Evolutionary conservation across 2,329 filamentous ascomycete species (phyloP).

Genomic region (Diplodia mutila): DNA sequence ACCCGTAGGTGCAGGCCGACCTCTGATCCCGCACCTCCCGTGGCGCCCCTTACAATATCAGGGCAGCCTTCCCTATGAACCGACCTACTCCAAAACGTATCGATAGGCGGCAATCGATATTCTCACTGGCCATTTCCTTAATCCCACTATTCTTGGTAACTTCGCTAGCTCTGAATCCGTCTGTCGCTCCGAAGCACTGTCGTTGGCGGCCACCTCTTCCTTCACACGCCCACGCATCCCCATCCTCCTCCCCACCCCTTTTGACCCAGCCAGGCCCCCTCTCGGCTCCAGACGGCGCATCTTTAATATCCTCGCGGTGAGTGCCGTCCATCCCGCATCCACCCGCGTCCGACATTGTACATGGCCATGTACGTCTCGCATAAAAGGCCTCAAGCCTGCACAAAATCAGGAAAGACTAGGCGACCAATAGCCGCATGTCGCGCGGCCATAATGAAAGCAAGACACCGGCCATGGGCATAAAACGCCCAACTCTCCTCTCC

Average conservation of each 20-base stretch:
- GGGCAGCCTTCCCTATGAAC: not conserved
- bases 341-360: slow-evolving; percentile 1
- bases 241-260: slow-evolving; percentile 21
- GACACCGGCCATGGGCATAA: not conserved
- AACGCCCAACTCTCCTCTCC: not conserved
- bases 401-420: slow-evolving; percentile 1
- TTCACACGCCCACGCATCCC: not conserved
- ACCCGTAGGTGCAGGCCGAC: slow-evolving; percentile 1
- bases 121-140: slow-evolving; percentile 1
- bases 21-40: not conserved
- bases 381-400: not conserved
- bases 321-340: slow-evolving; percentile 7
- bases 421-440: not conserved
- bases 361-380: not conserved
- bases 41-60: slow-evolving; percentile 22
- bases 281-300: slow-evolving; percentile 22
- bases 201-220: slow-evolving; percentile 5
- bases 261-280: slow-evolving; percentile 9
- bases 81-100: slow-evolving; percentile 14
- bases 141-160: slow-evolving; percentile 13
- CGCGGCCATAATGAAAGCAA: slow-evolving; percentile 8
- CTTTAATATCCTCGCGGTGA: slow-evolving; percentile 17
- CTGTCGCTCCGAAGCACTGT: slow-evolving; percentile 11
- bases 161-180: slow-evolving; percentile 13
- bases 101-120: slow-evolving; percentile 23